A percentile compares a stretch with the other conserved stretches of the same genome.
Evolutionary conservation across 2,329 filamentous ascomycete genomes (phyloP).

Genomic region (Fusarium ramigenum): DNA sequence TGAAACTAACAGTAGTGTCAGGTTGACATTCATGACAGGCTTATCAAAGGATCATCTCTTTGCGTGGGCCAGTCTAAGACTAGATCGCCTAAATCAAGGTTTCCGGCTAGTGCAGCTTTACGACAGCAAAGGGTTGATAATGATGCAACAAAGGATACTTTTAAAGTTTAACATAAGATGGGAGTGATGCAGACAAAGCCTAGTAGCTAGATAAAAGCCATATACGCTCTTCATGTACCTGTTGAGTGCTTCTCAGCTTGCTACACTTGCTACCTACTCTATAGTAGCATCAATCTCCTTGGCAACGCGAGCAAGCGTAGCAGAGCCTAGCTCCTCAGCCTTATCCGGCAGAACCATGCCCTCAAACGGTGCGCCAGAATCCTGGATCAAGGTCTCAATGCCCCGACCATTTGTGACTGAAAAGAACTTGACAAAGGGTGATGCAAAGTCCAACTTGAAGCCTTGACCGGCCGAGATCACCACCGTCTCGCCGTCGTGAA

Average conservation of each 20-base stretch:
- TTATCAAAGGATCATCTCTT: not conserved
- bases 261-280: too few relatives aligned
- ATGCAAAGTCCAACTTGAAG: not conserved
- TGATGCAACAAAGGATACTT: fast-evolving
- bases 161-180: fast-evolving
- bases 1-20: not conserved
- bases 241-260: too few relatives aligned
- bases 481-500: not conserved
- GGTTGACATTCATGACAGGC: not conserved
- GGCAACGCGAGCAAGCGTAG: not conserved
- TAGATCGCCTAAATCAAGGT: not conserved
- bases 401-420: not conserved
- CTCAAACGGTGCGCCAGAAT: not conserved
- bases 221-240: too few relatives aligned
- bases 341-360: not conserved
- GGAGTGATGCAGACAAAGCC: too few relatives aligned
- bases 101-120: not conserved
- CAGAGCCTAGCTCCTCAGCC: not conserved
- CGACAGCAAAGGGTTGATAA: fast-evolving
- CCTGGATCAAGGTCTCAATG: not conserved
- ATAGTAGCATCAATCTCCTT: not conserved
- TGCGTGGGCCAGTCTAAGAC: not conserved
- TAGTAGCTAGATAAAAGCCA: too few relatives aligned
- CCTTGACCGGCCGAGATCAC: not conserved
- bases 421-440: not conserved